phyloP scores from a whole-genome alignment of 371 early-diverging fungal species.

The Mucor lusitanicus region DNA sequence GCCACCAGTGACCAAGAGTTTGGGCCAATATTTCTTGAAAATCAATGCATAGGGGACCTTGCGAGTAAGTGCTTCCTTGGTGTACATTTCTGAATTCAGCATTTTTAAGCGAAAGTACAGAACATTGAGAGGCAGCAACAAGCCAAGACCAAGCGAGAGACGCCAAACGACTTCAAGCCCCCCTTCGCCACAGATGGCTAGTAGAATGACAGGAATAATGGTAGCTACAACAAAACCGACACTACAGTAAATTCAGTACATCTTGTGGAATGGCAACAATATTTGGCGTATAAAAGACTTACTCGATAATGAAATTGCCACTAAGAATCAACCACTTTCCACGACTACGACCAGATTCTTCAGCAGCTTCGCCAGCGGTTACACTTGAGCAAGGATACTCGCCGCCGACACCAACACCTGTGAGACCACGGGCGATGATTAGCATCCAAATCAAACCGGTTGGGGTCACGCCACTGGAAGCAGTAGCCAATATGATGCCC shows the following conservation, averaged over 20 bases:
- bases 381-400: conserved; percentile 59
- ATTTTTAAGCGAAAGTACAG: conserved; percentile 61
- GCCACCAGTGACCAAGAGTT: conserved; percentile 54
- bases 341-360: conserved; percentile 48
- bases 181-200: conserved; percentile 39
- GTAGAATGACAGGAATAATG: conserved; percentile 50
- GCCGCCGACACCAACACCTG: conserved; percentile 51
- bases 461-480: conserved; percentile 31
- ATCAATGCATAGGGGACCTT: conserved; percentile 57
- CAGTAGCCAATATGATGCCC: conserved; percentile 48
- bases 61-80: conserved; percentile 49
- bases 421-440: conserved; percentile 55
- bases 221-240: conserved; percentile 52
- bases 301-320: conserved; percentile 40
- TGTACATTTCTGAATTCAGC: conserved; percentile 51
- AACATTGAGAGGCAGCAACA: conserved; percentile 50
- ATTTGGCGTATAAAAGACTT: not conserved
- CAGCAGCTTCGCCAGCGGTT: conserved; percentile 59
- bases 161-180: conserved; percentile 51
- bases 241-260: conserved; percentile 41
- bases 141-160: conserved; percentile 52
- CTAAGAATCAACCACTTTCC: conserved; percentile 55
- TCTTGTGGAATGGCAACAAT: no score
- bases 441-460: conserved; percentile 58
- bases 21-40: conserved; percentile 57